Conservation (phyloP, 768 basidiomycete species). For the Galerina marginata region DNA sequence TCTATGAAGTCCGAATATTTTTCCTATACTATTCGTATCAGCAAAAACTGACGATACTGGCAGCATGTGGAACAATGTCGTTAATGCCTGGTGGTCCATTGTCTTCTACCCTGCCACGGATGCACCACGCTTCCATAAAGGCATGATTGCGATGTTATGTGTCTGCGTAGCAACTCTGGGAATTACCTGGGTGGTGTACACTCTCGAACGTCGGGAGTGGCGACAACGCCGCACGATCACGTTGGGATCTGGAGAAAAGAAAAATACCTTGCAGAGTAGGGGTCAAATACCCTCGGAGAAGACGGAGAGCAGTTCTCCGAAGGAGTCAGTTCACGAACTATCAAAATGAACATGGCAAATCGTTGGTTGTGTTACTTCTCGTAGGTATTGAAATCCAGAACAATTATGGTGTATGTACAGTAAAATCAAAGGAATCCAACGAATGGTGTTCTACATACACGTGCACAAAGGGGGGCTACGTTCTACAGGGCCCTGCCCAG, state of each 20-base stretch:
- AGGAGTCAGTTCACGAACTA: neutral
- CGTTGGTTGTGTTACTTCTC: no score
- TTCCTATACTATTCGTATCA: neutral
- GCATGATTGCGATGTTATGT: constrained; percentile 73
- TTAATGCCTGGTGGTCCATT: constrained; percentile 75
- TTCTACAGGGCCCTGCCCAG: neutral
- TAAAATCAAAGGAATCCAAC: neutral
- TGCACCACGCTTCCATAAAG: constrained; percentile 68
- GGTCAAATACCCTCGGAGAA: no score
- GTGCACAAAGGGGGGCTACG: neutral
- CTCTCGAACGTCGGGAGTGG: constrained; percentile 49
- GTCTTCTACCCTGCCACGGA: constrained; percentile 78
- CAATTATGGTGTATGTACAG: neutral
- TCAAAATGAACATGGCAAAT: neutral
- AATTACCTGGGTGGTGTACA: constrained; percentile 62
- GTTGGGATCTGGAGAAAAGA: neutral
- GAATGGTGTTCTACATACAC: neutral
- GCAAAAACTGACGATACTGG: neutral
- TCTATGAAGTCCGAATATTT: constrained; percentile 68
- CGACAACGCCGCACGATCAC: neutral
- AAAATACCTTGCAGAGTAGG: no score
- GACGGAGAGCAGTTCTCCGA: neutral
- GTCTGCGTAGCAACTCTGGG: constrained; percentile 59
- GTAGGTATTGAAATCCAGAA: no score
- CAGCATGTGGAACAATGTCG: constrained; percentile 73